These are phyloP conservation scores for Boletus subparvulus DNA, from an alignment of 768 basidiomycete genomes.

Conservation along the genomic window DNA sequence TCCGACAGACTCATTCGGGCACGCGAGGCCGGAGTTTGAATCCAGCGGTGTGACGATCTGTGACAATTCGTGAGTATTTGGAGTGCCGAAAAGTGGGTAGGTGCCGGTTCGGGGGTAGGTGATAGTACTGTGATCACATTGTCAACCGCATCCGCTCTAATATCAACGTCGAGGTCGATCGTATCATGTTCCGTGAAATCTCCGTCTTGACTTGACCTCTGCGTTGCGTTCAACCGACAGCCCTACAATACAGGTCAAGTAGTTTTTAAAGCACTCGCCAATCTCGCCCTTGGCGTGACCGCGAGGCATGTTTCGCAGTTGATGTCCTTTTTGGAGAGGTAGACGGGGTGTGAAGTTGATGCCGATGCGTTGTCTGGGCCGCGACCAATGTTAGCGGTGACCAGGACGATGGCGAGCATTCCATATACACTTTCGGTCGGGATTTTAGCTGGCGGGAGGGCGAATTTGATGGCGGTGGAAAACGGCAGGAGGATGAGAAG, in stretches of 20 bases:
- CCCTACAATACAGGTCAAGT: too few relatives aligned
- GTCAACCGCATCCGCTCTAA: too few relatives aligned
- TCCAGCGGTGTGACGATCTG: too few relatives aligned
- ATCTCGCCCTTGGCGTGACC: conserved; percentile 92
- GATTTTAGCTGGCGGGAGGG: conserved; percentile 65
- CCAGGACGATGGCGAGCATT: conserved; percentile 95
- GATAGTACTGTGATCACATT: too few relatives aligned
- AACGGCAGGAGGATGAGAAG: too few relatives aligned
- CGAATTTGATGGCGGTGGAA: conserved; percentile 78
- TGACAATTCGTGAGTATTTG: too few relatives aligned
- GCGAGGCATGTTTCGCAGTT: too few relatives aligned
- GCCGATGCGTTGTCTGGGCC: conserved; percentile 81
- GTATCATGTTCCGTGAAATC: conserved; percentile 49
- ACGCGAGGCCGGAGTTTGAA: too few relatives aligned
- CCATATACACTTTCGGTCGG: conserved; percentile 90
- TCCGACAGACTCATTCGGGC: too few relatives aligned
- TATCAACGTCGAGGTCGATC: too few relatives aligned
- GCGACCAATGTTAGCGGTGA: conserved; percentile 88
- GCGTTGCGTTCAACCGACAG: conserved; percentile 42
- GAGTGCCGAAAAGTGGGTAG: too few relatives aligned
- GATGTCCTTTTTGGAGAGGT: conserved; percentile 83
- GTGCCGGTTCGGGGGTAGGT: too few relatives aligned
- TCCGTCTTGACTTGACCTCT: conserved; percentile 52
- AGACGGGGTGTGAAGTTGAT: conserved; percentile 94
- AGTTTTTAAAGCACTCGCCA: conserved; percentile 85